Percentiles rank a stretch among this genome's conserved stretches.
Conservation (phyloP, 2,329 filamentous ascomycete species). For the Sarocladium brachiariae region DNA sequence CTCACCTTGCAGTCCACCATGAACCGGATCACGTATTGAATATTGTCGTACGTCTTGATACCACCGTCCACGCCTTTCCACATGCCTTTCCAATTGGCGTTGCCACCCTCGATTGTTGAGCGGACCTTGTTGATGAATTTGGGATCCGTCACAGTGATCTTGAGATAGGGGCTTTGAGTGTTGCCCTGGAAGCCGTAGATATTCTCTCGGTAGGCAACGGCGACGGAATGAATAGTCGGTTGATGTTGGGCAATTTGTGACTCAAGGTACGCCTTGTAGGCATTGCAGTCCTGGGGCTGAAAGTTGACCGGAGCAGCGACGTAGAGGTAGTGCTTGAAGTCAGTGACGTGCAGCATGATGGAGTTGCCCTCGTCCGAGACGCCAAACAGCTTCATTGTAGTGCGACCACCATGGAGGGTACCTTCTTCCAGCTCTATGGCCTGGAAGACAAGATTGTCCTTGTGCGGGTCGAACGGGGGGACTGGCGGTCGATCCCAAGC, state of each 20-base stretch:
- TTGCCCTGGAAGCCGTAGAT: constrained; percentile 95
- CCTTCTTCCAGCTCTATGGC: constrained; percentile 95
- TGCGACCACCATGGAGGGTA: constrained; percentile 64
- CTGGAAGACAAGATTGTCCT: constrained; percentile 77
- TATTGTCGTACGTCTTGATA: constrained; percentile 89
- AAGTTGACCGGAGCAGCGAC: constrained; percentile 83
- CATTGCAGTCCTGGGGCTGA: constrained; percentile 65
- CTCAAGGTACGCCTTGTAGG: constrained; percentile 77
- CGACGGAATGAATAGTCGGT: constrained; percentile 70
- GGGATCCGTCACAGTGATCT: constrained; percentile 86
- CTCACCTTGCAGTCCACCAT: constrained; percentile 91
- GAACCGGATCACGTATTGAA: constrained; percentile 90
- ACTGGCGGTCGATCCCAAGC: constrained; percentile 67
- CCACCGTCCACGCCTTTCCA: constrained; percentile 67
- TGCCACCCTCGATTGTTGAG: constrained; percentile 63
- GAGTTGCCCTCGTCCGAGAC: constrained; percentile 82
- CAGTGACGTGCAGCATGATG: constrained; percentile 87
- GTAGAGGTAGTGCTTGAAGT: constrained; percentile 95
- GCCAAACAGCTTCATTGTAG: constrained; percentile 86
- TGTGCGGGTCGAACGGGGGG: constrained; percentile 45
- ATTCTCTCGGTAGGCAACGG: constrained; percentile 79
- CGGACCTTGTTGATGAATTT: constrained; percentile 75
- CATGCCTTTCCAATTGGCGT: constrained; percentile 83
- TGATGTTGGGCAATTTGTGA: constrained; percentile 66
- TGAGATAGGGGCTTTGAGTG: constrained; percentile 82